These are phyloP conservation scores for Gryganskiella cystojenkinii DNA, from an alignment of 192 early-diverging fungal species.

Conservation along the genomic window DNA sequence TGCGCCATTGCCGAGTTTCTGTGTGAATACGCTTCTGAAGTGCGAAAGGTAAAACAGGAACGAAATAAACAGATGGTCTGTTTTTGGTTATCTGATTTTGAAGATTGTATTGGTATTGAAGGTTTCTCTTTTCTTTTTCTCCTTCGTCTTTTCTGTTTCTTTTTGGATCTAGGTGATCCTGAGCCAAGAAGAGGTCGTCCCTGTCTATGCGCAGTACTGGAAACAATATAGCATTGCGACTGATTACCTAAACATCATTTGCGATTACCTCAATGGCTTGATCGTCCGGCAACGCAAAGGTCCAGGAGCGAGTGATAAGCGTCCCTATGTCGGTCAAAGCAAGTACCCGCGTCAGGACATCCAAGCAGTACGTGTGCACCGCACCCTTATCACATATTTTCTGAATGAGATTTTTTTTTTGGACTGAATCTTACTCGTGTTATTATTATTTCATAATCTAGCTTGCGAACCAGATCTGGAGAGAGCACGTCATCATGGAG, in stretches of 20 bases:
- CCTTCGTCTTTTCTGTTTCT: background rate
- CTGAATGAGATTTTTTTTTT: no score
- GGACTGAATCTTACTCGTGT: background rate
- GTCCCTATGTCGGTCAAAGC: constrained; percentile 54
- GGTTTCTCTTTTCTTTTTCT: background rate
- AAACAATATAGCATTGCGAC: constrained; percentile 72
- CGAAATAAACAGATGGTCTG: background rate
- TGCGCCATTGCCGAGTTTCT: constrained; percentile 74
- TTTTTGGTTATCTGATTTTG: background rate
- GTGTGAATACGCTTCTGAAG: constrained; percentile 60
- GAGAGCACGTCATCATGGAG: constrained; percentile 67
- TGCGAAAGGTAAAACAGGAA: constrained; percentile 59
- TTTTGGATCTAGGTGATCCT: constrained; percentile 61
- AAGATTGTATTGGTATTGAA: no score
- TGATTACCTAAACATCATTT: constrained; percentile 64
- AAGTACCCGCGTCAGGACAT: constrained; percentile 69
- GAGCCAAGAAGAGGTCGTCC: constrained; percentile 72
- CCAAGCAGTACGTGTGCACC: constrained; percentile 76
- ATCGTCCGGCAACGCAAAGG: constrained; percentile 56
- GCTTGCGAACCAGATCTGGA: constrained; percentile 83
- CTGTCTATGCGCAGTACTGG: constrained; percentile 76
- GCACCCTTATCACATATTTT: constrained; percentile 24
- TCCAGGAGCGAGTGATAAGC: constrained; percentile 29
- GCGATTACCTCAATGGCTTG: constrained; percentile 79
- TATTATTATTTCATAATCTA: constrained; percentile 18